Conservation (phyloP, 306 rosid species). For the Begonia loranthoides region DNA sequence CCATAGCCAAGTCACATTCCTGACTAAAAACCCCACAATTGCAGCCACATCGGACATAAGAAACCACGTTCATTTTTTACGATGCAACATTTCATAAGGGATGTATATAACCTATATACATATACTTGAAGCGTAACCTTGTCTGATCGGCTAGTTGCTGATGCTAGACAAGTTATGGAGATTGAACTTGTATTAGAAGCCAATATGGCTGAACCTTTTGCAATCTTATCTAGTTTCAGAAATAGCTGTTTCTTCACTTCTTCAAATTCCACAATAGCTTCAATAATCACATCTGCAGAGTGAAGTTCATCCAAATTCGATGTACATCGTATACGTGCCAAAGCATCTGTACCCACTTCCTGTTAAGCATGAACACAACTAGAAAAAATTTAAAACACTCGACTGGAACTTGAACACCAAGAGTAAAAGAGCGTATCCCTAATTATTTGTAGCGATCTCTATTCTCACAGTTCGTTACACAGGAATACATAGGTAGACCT, state of each 20-base stretch:
- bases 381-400: no score
- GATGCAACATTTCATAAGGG: no score
- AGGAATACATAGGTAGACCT: no score
- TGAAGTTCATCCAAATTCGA: conserved; percentile 45
- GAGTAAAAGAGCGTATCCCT: no score
- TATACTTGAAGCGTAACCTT: conserved; percentile 30
- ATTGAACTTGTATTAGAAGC: conserved; percentile 97
- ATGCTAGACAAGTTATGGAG: conserved; percentile 71
- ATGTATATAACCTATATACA: background rate
- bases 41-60: background rate
- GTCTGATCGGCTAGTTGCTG: conserved; percentile 47
- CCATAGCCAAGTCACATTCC: conserved; percentile 4
- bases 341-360: conserved; percentile 24
- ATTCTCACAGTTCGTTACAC: no score
- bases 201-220: conserved; percentile 52
- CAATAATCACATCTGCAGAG: conserved; percentile 53
- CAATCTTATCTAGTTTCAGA: conserved; percentile 42
- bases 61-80: no score
- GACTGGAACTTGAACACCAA: no score
- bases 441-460: no score
- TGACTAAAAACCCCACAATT: background rate
- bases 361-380: conserved; percentile 7
- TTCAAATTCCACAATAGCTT: conserved; percentile 86
- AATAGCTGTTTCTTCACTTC: conserved; percentile 58
- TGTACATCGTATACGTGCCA: conserved; percentile 36